These are phyloP conservation scores for Pezizomycotina sp. DNA, from an alignment of 2,329 filamentous ascomycete species.

Conservation along the genomic window DNA sequence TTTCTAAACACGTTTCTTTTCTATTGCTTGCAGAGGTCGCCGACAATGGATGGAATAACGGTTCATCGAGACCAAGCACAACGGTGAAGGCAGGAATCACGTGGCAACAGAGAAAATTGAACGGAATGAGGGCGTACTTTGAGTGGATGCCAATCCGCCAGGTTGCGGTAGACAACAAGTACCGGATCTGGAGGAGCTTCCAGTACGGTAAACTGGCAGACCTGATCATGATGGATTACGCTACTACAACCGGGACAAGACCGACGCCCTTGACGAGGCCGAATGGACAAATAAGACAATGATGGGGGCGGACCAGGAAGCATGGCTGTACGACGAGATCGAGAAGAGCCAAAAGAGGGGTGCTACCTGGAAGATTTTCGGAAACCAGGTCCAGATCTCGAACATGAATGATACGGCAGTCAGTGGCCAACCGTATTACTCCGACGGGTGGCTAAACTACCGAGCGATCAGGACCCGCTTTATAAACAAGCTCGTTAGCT, in stretches of 20 bases:
- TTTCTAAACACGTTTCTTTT: no score
- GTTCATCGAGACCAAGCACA: constrained; percentile 44
- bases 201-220: constrained; percentile 49
- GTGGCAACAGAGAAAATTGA: constrained; percentile 58
- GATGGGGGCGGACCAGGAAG: constrained; percentile 57
- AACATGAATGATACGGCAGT: constrained; percentile 29
- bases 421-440: constrained; percentile 18
- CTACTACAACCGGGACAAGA: constrained; percentile 51
- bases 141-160: constrained; percentile 49
- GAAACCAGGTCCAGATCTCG: constrained; percentile 54
- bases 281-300: constrained; percentile 45
- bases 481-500: constrained; percentile 20
- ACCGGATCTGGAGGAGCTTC: constrained; percentile 52
- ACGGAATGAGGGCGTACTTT: constrained; percentile 54
- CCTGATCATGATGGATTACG: constrained; percentile 50
- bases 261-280: constrained; percentile 42
- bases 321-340: constrained; percentile 52
- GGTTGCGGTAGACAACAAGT: constrained; percentile 50
- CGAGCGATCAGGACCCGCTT: constrained; percentile 19
- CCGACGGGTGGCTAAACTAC: constrained; percentile 22
- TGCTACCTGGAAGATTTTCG: constrained; percentile 53
- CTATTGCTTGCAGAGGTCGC: constrained; percentile 36
- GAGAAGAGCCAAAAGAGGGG: constrained; percentile 45
- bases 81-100: constrained; percentile 43
- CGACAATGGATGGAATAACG: constrained; percentile 50